phyloP scores from a whole-genome alignment of 306 rosid genomes.

The Castanopsis chinensis region DNA sequence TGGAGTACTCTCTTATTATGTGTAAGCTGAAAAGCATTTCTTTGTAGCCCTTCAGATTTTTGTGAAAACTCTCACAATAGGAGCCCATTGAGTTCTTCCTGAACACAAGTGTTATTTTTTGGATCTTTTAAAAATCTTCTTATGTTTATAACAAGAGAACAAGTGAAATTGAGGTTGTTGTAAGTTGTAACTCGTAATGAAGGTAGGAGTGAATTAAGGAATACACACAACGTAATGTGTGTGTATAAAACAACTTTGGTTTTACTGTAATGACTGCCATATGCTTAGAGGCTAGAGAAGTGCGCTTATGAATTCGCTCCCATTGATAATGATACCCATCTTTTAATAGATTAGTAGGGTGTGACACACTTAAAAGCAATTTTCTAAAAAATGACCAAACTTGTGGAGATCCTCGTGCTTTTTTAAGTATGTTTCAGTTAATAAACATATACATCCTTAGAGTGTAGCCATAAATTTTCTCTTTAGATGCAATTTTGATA shows the following conservation, averaged over 20 bases:
- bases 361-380: no score
- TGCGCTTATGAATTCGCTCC: not conserved
- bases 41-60: not conserved
- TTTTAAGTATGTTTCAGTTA: not conserved
- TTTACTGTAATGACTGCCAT: not conserved
- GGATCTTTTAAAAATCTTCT: not conserved
- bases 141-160: not conserved
- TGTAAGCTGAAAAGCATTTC: not conserved
- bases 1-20: not conserved
- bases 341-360: not conserved
- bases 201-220: not conserved
- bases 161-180: not conserved
- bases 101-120: not conserved
- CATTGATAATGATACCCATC: not conserved
- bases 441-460: not conserved
- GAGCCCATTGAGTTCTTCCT: not conserved
- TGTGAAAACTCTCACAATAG: not conserved
- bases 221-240: not conserved
- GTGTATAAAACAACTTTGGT: not conserved
- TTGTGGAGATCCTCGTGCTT: not conserved
- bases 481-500: not conserved
- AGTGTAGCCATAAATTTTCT: not conserved
- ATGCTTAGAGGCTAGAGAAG: not conserved
- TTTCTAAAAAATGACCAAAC: not conserved
- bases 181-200: not conserved